Conservation (phyloP, 106 monocot genomes). For the Dioscorea zingiberensis region DNA sequence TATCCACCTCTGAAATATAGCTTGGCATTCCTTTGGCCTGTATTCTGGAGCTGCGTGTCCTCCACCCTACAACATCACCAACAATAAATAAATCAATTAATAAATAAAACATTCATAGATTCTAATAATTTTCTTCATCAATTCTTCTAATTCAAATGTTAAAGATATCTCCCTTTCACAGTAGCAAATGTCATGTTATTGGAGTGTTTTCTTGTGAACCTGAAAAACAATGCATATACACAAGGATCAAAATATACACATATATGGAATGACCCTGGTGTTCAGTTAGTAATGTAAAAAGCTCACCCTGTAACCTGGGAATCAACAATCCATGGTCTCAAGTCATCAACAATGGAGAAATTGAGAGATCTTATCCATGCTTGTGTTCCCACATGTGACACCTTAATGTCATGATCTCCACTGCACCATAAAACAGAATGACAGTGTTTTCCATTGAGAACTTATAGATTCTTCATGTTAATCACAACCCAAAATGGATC, state of each 20-base stretch:
- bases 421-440: constrained; percentile 1
- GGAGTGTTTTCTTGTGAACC: constrained; percentile 36
- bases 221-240: constrained; percentile 2
- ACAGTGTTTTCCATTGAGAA: background rate
- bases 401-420: constrained; percentile 38
- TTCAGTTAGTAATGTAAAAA: background rate
- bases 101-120: too few relatives aligned
- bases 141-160: too few relatives aligned
- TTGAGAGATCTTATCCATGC: constrained; percentile 45
- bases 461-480: too few relatives aligned
- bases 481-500: too few relatives aligned
- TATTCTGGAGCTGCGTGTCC: constrained; percentile 55
- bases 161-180: constrained; percentile 44
- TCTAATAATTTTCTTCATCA: too few relatives aligned
- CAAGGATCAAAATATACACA: background rate
- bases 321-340: constrained; percentile 27
- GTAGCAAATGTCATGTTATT: constrained; percentile 73
- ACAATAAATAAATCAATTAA: background rate
- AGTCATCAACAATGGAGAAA: constrained; percentile 31
- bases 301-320: constrained; percentile 8
- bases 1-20: constrained; percentile 55
- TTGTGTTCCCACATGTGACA: constrained; percentile 45
- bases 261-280: background rate
- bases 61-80: constrained; percentile 32
- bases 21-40: constrained; percentile 33